phyloP scores from a whole-genome alignment of 2,329 filamentous ascomycete species.

The Didymella arachidicola region DNA sequence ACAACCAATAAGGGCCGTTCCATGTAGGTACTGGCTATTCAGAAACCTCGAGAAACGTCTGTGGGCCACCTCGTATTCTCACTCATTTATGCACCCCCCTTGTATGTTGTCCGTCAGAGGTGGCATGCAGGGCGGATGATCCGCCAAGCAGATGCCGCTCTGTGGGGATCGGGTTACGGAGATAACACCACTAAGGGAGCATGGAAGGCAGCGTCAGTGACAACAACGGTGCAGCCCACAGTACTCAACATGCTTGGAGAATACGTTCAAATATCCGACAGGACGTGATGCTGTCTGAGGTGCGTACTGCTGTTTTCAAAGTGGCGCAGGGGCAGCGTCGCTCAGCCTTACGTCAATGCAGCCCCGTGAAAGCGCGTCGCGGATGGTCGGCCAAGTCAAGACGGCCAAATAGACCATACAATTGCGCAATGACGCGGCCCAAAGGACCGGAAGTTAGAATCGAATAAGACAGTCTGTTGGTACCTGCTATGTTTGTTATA shows the following conservation, averaged over 20 bases:
- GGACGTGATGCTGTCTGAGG: neutral
- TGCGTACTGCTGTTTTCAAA: neutral
- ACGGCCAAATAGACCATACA: slow-evolving; percentile 1
- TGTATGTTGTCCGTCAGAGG: neutral
- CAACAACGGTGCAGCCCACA: neutral
- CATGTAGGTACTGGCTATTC: too few species aligned
- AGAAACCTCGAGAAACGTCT: too few species aligned
- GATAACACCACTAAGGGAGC: neutral
- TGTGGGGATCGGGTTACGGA: neutral
- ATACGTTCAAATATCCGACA: neutral
- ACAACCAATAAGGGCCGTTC: too few species aligned
- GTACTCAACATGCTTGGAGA: neutral
- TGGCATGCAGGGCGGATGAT: slow-evolving; percentile 12
- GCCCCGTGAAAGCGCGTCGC: neutral
- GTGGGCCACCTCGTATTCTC: too few species aligned
- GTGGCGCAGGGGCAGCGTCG: neutral
- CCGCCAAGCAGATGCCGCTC: slow-evolving; percentile 14
- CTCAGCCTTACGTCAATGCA: slow-evolving; percentile 1
- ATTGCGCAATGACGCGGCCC: slow-evolving; percentile 15
- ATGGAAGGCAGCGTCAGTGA: neutral
- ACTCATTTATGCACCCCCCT: too few species aligned
- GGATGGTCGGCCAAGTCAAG: slow-evolving; percentile 9
- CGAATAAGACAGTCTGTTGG: slow-evolving; percentile 6
- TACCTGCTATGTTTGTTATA: neutral
- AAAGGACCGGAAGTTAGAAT: slow-evolving; percentile 1